Conservation (phyloP, 208 protist genomes). For the Leishmania major region DNA sequence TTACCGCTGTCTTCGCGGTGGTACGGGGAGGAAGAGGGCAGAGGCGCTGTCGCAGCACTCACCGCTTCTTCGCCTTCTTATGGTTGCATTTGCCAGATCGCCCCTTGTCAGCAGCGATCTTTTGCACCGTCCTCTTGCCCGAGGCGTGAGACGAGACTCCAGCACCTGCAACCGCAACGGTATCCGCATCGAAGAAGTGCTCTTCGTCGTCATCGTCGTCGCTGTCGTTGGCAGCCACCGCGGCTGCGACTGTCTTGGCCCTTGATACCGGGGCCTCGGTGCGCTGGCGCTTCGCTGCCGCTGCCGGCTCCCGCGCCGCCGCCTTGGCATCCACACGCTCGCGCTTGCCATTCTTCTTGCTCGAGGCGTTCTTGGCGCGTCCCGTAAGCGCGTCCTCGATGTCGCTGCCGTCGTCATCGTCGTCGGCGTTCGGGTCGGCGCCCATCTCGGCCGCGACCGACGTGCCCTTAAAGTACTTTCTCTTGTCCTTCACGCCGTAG, state of each 20-base stretch:
- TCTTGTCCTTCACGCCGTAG: conserved; percentile 82
- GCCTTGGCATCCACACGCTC: conserved; percentile 18
- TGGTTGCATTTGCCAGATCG: conserved; percentile 2
- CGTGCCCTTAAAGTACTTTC: conserved; percentile 82
- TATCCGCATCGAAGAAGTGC: conserved; percentile 71
- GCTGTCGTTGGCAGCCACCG: conserved; percentile 18
- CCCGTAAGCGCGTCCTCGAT: conserved; percentile 10
- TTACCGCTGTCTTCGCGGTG: background rate
- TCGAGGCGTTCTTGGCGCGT: conserved; percentile 13
- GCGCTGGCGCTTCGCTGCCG: conserved; percentile 20
- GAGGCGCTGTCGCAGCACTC: background rate
- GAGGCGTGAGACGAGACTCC: conserved; percentile 2
- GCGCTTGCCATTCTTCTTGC: conserved; percentile 19
- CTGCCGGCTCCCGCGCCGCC: background rate
- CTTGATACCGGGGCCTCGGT: conserved; percentile 11
- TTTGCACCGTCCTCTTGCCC: conserved; percentile 1
- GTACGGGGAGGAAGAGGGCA: conserved; percentile 6
- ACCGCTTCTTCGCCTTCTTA: conserved; percentile 39
- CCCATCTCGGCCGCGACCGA: conserved; percentile 60
- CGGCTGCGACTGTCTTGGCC: background rate
- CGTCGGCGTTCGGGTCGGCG: conserved; percentile 20
- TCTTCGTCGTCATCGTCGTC: conserved; percentile 74
- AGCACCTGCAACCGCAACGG: conserved; percentile 13
- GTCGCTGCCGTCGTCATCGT: conserved; percentile 25
- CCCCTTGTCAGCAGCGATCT: background rate